Percentiles rank a stretch among this genome's conserved stretches.
phyloP scores from a whole-genome alignment of 1,284 basidiomycete species.

The Termitomyces sp. region DNA sequence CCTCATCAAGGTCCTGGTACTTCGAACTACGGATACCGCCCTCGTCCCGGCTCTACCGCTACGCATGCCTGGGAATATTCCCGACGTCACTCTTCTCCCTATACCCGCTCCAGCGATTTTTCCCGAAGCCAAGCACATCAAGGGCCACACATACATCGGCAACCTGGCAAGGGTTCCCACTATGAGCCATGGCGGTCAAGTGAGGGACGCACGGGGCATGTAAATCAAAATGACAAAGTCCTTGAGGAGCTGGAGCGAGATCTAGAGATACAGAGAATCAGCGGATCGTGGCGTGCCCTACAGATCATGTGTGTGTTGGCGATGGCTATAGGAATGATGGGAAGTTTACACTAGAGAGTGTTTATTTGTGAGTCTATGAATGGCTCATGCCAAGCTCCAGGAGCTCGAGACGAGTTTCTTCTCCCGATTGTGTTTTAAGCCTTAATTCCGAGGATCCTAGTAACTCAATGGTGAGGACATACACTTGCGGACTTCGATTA shows the following conservation, averaged over 20 bases:
- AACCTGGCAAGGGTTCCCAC: slow-evolving; percentile 8
- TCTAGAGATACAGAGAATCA: slow-evolving; percentile 28
- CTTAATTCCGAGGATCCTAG: background rate
- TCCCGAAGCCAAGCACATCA: slow-evolving; percentile 11
- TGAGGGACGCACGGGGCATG: slow-evolving; percentile 9
- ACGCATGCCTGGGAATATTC: slow-evolving; percentile 31
- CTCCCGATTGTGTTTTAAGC: background rate
- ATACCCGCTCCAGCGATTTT: slow-evolving; percentile 1
- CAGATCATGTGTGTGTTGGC: slow-evolving; percentile 26
- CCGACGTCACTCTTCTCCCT: slow-evolving; percentile 9
- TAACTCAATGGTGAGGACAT: background rate
- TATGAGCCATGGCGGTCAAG: slow-evolving; percentile 9
- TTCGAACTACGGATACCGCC: slow-evolving; percentile 4
- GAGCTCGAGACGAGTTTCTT: background rate
- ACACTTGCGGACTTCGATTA: background rate
- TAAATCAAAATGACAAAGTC: slow-evolving; percentile 15
- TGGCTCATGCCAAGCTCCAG: background rate
- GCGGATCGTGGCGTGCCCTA: slow-evolving; percentile 25
- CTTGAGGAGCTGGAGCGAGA: slow-evolving; percentile 25
- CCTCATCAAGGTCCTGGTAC: slow-evolving; percentile 15
- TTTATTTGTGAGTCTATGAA: background rate
- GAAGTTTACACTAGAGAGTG: slow-evolving; percentile 10
- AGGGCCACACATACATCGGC: slow-evolving; percentile 10
- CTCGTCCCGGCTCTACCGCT: slow-evolving; percentile 23
- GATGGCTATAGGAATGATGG: slow-evolving; percentile 22